phyloP scores from a whole-genome alignment of 2,329 filamentous ascomycete genomes.

The Alternaria solani region DNA sequence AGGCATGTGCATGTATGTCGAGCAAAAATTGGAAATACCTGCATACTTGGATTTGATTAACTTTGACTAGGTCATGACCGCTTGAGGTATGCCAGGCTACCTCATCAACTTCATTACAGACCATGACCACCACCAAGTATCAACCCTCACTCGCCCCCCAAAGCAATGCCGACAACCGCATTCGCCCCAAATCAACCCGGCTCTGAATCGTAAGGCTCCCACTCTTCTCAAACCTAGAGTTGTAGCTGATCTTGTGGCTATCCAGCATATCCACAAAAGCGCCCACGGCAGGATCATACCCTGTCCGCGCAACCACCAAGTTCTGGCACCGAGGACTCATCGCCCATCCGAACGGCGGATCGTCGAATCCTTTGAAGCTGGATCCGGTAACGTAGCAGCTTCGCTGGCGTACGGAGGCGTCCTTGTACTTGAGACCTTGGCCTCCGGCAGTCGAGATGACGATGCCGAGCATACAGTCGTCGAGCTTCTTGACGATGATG shows the following conservation, averaged over 20 bases:
- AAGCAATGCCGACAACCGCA: not conserved
- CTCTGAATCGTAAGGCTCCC: not conserved
- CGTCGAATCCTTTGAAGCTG: not conserved
- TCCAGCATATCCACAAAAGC: not conserved
- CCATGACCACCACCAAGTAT: not conserved
- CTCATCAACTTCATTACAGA: not conserved
- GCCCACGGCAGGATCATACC: not conserved
- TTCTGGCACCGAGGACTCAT: not conserved
- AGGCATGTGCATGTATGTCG: not conserved
- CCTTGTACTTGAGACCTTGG: not conserved
- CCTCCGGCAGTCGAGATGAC: not conserved
- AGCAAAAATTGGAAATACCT: accelerated
- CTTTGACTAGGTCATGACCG: not conserved
- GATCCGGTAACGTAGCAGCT: not conserved
- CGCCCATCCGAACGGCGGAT: not conserved
- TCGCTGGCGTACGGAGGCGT: not conserved
- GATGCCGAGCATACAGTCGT: not conserved
- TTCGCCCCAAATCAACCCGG: not conserved
- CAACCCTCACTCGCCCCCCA: not conserved
- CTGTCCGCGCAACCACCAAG: not conserved
- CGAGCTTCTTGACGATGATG: slow-evolving; percentile 4
- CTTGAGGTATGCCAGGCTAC: not conserved
- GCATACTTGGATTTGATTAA: not conserved
- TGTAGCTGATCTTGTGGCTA: not conserved
- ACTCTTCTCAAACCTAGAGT: not conserved